Base-by-base conservation (phyloP, 495 filamentous ascomycete species). In the Penicillium bialowiezense region DNA sequence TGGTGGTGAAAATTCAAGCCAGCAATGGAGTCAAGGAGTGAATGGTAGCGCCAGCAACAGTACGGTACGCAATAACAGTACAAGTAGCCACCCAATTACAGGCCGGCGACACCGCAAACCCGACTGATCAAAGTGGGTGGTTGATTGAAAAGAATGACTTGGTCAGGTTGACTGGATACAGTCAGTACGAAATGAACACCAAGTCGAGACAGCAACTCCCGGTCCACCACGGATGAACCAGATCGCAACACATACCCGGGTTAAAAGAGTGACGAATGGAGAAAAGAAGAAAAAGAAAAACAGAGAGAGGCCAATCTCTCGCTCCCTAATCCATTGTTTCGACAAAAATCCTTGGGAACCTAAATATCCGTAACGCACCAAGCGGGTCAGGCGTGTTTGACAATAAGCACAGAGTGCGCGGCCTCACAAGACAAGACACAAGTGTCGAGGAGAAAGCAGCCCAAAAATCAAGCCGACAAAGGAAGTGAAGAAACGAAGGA, bases 271-370 rank as follows among this genome's bases (percentile, higher is more conserved):
- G 57, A 53, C 34, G 19, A 48, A 35, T 48, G 45, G 23, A 41
- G 24, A 33, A 40, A 15, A 18, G 19, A 44, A 48, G 10, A 38
- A 35, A 33, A 38, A 31, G 31, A 15, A 38, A 35, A 33, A 38
- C 34, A 40, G 23, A 29, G 9, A 26, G 40, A 44, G 19, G 23
- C 29, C 48, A 41, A 24, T 21, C 38, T 21, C 38, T 51, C 48
- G 43, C 32, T 19, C 20, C 51, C 37, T 58, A 61, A 44, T 58
- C 54, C 58, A 61, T 61, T 34, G 46, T 39, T 52, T 51, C 39
- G n/a, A n/a, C n/a, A 45, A 26, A 42, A 41, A 41, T 36, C 33
- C n/a, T 1, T 29, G 47, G 26, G 23, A 19, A 50, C 45, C 28
- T 21, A 5, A 37, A 23, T 33, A 35, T 31, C 49, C 40, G 41